phyloP scores from a whole-genome alignment of 2,329 filamentous ascomycete species.

The Ceratocystiopsis brevicomis region DNA sequence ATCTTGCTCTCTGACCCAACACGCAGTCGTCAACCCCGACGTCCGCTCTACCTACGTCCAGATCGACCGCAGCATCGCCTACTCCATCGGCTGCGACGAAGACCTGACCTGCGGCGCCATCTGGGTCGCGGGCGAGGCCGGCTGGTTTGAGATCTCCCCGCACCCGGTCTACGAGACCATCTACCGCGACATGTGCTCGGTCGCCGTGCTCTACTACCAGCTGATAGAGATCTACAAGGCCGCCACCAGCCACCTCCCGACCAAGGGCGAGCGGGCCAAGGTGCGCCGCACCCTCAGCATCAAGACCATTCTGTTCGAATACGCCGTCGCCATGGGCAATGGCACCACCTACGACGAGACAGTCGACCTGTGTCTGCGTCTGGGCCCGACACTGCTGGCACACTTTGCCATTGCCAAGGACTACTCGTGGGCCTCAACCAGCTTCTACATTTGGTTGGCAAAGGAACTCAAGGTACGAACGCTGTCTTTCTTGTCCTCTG shows the following conservation, averaged over 20 bases:
- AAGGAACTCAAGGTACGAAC: conserved; percentile 22
- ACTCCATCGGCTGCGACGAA: conserved; percentile 36
- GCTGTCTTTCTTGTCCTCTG: background rate
- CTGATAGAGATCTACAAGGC: conserved; percentile 35
- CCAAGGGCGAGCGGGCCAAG: conserved; percentile 3
- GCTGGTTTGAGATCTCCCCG: conserved; percentile 51
- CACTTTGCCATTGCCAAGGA: conserved; percentile 26
- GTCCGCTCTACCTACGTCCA: conserved; percentile 27
- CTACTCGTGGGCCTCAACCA: conserved; percentile 25
- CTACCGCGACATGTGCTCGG: conserved; percentile 41
- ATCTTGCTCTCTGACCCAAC: no score
- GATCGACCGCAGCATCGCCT: conserved; percentile 27
- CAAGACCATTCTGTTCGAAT: conserved; percentile 22
- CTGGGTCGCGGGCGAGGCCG: conserved; percentile 45
- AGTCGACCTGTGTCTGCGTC: conserved; percentile 24
- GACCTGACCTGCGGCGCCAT: conserved; percentile 26
- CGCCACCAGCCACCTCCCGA: background rate
- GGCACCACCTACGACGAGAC: conserved; percentile 32
- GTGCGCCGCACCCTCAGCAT: conserved; percentile 12
- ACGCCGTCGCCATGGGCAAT: conserved; percentile 32
- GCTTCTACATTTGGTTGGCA: conserved; percentile 30
- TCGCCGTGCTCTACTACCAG: conserved; percentile 44
- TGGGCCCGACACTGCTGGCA: conserved; percentile 31
- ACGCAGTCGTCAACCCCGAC: conserved; percentile 17
- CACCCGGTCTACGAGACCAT: conserved; percentile 34